A percentile compares a stretch with the other conserved stretches of the same genome.
These are phyloP conservation scores for Rheum nobile DNA, from an alignment of 148 eudicot genomes.

Conservation along the genomic window DNA sequence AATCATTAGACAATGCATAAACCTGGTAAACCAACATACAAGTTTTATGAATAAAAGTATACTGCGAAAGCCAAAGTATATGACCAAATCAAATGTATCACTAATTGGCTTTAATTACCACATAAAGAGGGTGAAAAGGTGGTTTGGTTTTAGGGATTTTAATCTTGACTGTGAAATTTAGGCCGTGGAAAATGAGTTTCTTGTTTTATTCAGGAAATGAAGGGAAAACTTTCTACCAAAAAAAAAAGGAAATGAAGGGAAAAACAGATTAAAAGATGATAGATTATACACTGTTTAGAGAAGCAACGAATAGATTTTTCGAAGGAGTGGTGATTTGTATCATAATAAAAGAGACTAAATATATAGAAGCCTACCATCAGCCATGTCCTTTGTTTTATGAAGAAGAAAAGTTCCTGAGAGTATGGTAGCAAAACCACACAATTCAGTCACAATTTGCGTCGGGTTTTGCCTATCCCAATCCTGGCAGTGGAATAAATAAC, in stretches of 20 bases:
- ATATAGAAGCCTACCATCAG: conserved; percentile 29
- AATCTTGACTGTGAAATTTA: neutral
- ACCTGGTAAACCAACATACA: neutral
- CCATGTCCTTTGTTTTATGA: conserved; percentile 82
- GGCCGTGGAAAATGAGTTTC: neutral
- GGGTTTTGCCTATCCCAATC: conserved; percentile 86
- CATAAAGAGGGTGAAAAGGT: neutral
- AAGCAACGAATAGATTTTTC: no score
- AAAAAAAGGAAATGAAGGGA: no score
- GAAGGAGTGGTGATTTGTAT: neutral
- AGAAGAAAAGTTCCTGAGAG: conserved; percentile 85
- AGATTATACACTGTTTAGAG: neutral
- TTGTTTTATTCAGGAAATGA: neutral
- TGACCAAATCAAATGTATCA: no score
- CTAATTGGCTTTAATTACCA: neutral
- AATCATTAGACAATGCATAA: neutral
- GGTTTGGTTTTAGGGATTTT: neutral
- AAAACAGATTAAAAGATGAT: neutral
- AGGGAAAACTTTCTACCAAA: no score
- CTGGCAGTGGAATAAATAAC: conserved; percentile 21
- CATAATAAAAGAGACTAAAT: neutral
- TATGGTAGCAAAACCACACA: conserved; percentile 89
- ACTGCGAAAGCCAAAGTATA: neutral
- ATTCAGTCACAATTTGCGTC: conserved; percentile 72
- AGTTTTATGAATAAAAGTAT: neutral